These are phyloP conservation scores for Alternaria triticina DNA, from an alignment of 2,329 filamentous ascomycete genomes.

Conservation along the genomic window DNA sequence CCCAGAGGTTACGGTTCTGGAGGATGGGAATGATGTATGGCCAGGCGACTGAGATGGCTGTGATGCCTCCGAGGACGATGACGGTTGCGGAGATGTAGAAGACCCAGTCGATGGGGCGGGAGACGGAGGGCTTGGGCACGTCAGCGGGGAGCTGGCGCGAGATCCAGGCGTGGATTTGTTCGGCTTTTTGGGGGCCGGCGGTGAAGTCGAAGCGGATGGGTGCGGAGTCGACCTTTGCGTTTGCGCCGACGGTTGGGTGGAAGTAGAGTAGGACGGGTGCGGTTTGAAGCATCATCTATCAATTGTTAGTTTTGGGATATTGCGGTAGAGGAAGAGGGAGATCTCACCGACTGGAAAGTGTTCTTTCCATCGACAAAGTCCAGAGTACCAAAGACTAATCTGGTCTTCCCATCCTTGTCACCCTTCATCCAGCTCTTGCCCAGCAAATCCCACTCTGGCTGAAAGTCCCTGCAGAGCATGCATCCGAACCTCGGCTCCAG, in stretches of 20 bases:
- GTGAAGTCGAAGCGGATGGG: constrained; percentile 87
- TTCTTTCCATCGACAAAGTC: constrained; percentile 87
- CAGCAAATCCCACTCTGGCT: constrained; percentile 91
- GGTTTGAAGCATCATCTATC: constrained; percentile 89
- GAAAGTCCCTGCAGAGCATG: constrained; percentile 85
- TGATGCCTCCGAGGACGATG: constrained; percentile 71
- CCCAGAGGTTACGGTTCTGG: constrained; percentile 93
- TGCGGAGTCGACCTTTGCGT: constrained; percentile 72
- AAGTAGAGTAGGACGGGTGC: constrained; percentile 90
- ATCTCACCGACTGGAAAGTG: constrained; percentile 83
- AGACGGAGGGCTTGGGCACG: constrained; percentile 73
- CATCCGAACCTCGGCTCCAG: constrained; percentile 84
- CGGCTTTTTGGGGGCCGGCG: constrained; percentile 74
- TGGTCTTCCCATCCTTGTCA: constrained; percentile 74
- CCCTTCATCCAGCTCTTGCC: constrained; percentile 86
- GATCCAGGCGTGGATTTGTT: constrained; percentile 80
- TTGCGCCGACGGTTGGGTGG: constrained; percentile 80
- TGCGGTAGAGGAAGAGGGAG: too few species aligned
- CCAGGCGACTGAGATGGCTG: constrained; percentile 72
- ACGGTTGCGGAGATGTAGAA: constrained; percentile 73
- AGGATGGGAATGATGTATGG: constrained; percentile 82
- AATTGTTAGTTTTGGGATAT: background rate
- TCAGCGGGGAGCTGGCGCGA: constrained; percentile 74
- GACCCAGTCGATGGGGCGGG: constrained; percentile 86
- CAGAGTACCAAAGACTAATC: constrained; percentile 80